phyloP scores from a whole-genome alignment of 2,329 filamentous ascomycete species.

The Aureobasidium zeae region DNA sequence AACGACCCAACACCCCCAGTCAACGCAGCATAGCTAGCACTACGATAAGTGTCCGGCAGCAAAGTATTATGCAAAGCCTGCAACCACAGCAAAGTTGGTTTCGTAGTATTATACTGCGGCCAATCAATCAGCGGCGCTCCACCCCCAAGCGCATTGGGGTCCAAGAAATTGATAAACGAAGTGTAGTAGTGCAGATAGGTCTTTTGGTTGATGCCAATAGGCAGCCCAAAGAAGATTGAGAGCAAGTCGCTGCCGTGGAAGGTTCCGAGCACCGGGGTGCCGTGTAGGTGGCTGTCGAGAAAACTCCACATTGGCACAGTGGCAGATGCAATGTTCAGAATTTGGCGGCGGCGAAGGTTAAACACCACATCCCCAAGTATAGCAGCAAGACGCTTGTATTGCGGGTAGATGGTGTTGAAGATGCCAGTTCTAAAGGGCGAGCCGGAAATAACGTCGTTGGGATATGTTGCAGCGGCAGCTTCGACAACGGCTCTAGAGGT shows the following conservation, averaged over 20 bases:
- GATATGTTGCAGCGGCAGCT: slow-evolving; percentile 54
- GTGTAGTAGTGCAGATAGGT: slow-evolving; percentile 61
- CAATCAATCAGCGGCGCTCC: slow-evolving; percentile 35
- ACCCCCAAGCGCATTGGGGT: slow-evolving; percentile 53
- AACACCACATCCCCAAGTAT: slow-evolving; percentile 69
- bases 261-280: slow-evolving; percentile 63
- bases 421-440: slow-evolving; percentile 62
- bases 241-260: slow-evolving; percentile 64
- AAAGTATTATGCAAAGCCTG: slow-evolving; percentile 30
- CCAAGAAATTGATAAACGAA: slow-evolving; percentile 59
- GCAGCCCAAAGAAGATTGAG: slow-evolving; percentile 58
- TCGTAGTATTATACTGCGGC: slow-evolving; percentile 45
- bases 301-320: slow-evolving; percentile 64
- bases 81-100: slow-evolving; percentile 44
- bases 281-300: slow-evolving; percentile 61
- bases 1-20: not conserved
- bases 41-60: slow-evolving; percentile 33
- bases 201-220: slow-evolving; percentile 18
- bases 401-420: slow-evolving; percentile 64
- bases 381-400: slow-evolving; percentile 68
- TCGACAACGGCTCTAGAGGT: slow-evolving; percentile 42
- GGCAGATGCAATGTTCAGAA: slow-evolving; percentile 43
- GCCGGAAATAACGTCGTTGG: slow-evolving; percentile 46
- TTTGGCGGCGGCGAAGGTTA: slow-evolving; percentile 58
- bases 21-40: not conserved